phyloP scores from a whole-genome alignment of 2,329 filamentous ascomycete species.

The Cladosporium halotolerans region DNA sequence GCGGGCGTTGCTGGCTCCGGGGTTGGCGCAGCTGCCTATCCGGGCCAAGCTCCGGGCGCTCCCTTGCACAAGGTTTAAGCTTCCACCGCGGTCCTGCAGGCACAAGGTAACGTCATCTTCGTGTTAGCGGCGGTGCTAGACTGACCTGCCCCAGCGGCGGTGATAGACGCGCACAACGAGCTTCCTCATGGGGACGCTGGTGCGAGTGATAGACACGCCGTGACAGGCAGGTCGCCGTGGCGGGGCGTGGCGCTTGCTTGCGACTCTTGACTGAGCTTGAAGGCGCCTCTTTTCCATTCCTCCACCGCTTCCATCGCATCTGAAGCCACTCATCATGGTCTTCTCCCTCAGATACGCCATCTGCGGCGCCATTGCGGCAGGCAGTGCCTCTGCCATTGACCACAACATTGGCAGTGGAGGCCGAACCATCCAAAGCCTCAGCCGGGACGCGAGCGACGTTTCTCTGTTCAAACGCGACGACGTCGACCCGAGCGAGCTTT shows the following conservation, averaged over 20 bases:
- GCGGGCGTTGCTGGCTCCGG: background rate
- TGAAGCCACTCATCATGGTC: background rate
- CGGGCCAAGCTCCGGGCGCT: constrained; percentile 1
- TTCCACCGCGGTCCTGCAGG: constrained; percentile 2
- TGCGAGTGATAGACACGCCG: constrained; percentile 1
- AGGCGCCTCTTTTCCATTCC: background rate
- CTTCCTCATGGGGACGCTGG: constrained; percentile 5
- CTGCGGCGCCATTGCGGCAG: background rate
- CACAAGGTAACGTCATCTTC: constrained; percentile 9
- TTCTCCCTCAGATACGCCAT: background rate
- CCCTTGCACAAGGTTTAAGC: background rate
- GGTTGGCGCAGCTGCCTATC: background rate
- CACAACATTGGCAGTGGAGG: constrained; percentile 6
- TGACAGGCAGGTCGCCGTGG: constrained; percentile 1
- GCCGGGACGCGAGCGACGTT: background rate
- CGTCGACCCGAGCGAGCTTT: constrained; percentile 33
- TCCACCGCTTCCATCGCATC: background rate
- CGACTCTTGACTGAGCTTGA: too few species aligned
- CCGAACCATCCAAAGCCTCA: background rate
- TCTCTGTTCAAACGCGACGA: constrained; percentile 16
- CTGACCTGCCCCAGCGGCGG: background rate
- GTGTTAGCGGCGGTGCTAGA: background rate
- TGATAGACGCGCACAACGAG: constrained; percentile 3
- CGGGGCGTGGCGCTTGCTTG: background rate
- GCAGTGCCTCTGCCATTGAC: background rate